Percentiles rank a stretch among this genome's conserved stretches.
These are phyloP conservation scores for Tulasnella sp. DNA, from an alignment of 768 basidiomycete genomes.

Conservation along the genomic window DNA sequence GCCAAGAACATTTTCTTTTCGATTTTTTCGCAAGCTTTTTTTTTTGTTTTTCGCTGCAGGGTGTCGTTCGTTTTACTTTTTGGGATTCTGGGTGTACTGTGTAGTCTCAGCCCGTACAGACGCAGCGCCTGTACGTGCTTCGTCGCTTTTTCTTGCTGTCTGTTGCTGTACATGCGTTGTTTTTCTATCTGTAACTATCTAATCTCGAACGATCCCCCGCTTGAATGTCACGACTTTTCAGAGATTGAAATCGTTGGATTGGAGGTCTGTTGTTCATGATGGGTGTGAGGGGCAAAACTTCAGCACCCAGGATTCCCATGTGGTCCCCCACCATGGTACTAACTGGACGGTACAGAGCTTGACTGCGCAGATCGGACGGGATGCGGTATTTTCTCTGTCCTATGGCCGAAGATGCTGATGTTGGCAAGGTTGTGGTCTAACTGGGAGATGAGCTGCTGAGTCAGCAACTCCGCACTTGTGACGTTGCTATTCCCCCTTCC, in stretches of 20 bases:
- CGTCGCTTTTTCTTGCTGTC: neutral
- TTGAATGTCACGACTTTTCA: neutral
- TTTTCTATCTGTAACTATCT: neutral
- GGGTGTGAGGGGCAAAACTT: neutral
- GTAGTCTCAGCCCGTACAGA: no score
- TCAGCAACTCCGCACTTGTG: no score
- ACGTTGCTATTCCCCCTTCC: no score
- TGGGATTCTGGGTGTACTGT: no score
- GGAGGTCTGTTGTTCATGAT: neutral
- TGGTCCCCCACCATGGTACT: conserved; percentile 13
- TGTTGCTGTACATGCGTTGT: neutral
- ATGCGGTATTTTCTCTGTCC: conserved; percentile 1
- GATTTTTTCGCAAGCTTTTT: neutral
- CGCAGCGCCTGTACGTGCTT: neutral
- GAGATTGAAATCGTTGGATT: neutral
- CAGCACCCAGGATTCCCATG: conserved; percentile 15
- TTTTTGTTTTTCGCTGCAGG: neutral
- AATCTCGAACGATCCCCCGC: neutral
- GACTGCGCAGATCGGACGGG: conserved; percentile 5
- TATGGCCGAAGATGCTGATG: neutral
- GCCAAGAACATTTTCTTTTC: neutral
- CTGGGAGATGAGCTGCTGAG: no score
- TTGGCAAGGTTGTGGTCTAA: no score
- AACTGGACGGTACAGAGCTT: conserved; percentile 11
- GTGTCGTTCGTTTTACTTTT: neutral